phyloP scores from a whole-genome alignment of 164 flowering plant species.

The Stephania cephalantha region DNA sequence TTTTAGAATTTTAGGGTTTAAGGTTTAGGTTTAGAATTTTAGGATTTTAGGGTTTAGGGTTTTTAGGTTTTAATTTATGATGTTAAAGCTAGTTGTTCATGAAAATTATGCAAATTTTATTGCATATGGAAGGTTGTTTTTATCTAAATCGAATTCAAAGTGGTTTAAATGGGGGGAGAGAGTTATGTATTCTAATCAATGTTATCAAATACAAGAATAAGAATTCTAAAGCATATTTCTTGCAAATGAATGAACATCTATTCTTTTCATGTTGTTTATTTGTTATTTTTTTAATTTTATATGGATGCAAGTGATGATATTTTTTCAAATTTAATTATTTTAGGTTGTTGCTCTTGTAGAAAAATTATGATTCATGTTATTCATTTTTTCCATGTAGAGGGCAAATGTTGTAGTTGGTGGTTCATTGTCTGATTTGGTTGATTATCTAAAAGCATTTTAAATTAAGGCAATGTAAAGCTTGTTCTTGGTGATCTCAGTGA shows the following conservation, averaged over 20 bases:
- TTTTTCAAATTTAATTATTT: not conserved
- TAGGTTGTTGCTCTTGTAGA: not conserved
- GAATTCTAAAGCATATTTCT: not conserved
- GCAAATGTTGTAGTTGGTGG: constrained; percentile 69
- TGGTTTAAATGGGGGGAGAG: no score
- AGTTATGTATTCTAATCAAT: not conserved
- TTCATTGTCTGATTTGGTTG: constrained; percentile 63
- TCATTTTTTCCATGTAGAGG: constrained; percentile 36
- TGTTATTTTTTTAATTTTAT: not conserved
- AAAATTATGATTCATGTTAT: not conserved
- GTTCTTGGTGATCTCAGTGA: constrained; percentile 30
- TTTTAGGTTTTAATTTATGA: no score
- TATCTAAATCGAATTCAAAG: no score
- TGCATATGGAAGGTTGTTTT: no score
- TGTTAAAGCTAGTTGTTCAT: no score
- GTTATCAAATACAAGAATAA: not conserved
- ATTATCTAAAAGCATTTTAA: constrained; percentile 48
- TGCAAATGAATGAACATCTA: not conserved
- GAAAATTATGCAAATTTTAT: no score
- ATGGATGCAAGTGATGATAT: not conserved
- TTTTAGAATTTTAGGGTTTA: no score
- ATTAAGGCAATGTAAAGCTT: constrained; percentile 65
- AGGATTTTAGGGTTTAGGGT: no score
- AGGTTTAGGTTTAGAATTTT: no score
- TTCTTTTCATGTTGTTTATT: not conserved